Evolutionary conservation across 345 rosid species (phyloP), one percentile per base, ranked within the genome.

Genomic region (Mercurialis annua): DNA sequence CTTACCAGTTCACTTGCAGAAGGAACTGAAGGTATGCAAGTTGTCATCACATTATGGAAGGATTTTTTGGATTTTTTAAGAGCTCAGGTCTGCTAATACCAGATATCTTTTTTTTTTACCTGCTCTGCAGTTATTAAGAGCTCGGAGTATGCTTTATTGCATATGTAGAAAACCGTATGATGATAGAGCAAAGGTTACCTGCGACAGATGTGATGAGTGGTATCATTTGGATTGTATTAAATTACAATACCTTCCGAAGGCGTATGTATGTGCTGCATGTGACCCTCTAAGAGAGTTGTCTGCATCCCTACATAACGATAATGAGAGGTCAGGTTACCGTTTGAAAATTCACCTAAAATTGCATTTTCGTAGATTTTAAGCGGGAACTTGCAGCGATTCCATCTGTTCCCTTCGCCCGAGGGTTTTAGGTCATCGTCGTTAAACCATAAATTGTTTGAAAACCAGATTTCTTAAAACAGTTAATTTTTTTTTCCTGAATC

Each of bases 81-180:
- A 44, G 66, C 20, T 61, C 26, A 36, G 2, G 26, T 43, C 27
- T 62, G 15, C 38, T 29, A 44, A 57, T 36, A n/a, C 63, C 15
- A 36, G 20, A 11, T 21, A 30, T 59, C 18, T 59, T 16, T 59
- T 5, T 24, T 31, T 23, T 62, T 54, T 56, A 16, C 11, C 71
- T 67, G n/a, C 65, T 62, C 23, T 80, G 86, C 87, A 93, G 98
- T 44, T 75, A 34, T 73, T 93, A 75, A 81, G 86, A 71, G 79
- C 85, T 66, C 85, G 96, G 64, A 87, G 91, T 69, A 83, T 83
- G 89, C 83, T 93, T 50, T 84, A 88, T 74, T 93, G 98, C 80
- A 82, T 93, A 72, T 93, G 97, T 70, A 83, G 80, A 66, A 93
- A 79, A 82, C 98, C 98, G 21, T 76, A 75, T 72, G 87, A 83